Conservation (phyloP, 495 filamentous ascomycete genomes). For the Xylaria venustula region DNA sequence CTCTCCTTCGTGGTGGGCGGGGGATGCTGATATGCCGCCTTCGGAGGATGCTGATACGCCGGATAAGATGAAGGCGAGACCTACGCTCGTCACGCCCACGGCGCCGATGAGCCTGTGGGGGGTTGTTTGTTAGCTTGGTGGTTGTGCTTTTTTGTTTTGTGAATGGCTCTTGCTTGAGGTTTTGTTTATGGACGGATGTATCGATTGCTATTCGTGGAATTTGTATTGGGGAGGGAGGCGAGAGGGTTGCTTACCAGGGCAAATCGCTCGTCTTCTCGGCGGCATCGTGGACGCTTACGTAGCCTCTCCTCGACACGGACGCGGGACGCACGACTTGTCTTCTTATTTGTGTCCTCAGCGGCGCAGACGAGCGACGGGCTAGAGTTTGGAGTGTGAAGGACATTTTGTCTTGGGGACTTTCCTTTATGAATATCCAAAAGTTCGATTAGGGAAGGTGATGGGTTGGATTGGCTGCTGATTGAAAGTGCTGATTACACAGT, state of each 20-base stretch:
- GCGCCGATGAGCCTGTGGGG: constrained; percentile 20
- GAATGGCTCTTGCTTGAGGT: not conserved
- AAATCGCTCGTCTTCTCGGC: constrained; percentile 25
- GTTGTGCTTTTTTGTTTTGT: not conserved
- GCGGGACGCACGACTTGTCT: not conserved
- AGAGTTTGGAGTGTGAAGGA: not conserved
- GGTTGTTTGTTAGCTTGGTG: not conserved
- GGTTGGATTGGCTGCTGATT: too few relatives aligned
- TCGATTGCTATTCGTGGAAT: too few relatives aligned
- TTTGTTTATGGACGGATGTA: not conserved
- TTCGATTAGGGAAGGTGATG: too few relatives aligned
- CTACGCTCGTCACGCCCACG: constrained; percentile 18
- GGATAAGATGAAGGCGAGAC: constrained; percentile 11
- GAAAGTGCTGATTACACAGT: too few relatives aligned
- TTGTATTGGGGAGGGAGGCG: too few relatives aligned
- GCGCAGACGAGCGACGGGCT: not conserved
- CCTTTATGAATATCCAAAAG: too few relatives aligned
- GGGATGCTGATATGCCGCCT: too few relatives aligned
- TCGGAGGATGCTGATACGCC: not conserved
- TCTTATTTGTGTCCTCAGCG: not conserved
- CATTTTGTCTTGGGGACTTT: not conserved
- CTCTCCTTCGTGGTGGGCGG: too few relatives aligned
- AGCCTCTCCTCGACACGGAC: constrained; percentile 12
- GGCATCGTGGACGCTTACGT: constrained; percentile 12
- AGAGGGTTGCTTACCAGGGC: constrained; percentile 24